Evolutionary conservation across 768 basidiomycete species (phyloP).

Genomic region (Kwoniella shandongensis): DNA sequence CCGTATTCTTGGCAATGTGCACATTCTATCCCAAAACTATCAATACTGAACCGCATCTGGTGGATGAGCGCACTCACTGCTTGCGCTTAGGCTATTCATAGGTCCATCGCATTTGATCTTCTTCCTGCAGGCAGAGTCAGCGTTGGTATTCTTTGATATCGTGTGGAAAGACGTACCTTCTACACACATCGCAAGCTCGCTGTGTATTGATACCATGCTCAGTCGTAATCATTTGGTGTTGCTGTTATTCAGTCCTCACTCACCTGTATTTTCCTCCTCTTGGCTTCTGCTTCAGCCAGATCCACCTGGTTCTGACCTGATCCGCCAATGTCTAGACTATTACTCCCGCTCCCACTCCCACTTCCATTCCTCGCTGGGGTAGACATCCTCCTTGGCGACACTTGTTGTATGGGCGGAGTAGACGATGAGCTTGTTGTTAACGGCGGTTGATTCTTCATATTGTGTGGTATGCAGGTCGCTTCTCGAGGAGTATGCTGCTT

Average conservation of each 20-base stretch:
- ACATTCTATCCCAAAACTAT: too few species aligned
- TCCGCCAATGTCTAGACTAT: too few species aligned
- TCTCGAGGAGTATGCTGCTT: too few species aligned
- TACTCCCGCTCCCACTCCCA: too few species aligned
- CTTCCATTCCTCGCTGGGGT: too few species aligned
- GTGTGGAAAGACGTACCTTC: conserved; percentile 6
- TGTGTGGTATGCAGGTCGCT: too few species aligned
- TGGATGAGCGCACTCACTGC: conserved; percentile 31
- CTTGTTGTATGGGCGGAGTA: too few species aligned
- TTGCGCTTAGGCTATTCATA: conserved; percentile 40
- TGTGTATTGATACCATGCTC: conserved; percentile 4
- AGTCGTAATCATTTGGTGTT: neutral
- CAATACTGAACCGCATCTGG: neutral
- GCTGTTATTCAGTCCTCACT: conserved; percentile 6
- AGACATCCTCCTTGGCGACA: too few species aligned
- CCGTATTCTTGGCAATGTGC: conserved; percentile 45
- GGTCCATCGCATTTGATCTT: conserved; percentile 70
- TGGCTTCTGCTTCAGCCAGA: conserved; percentile 63
- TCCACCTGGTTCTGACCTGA: conserved; percentile 49
- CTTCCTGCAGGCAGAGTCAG: conserved; percentile 57
- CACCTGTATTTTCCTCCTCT: conserved; percentile 44
- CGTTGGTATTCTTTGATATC: neutral
- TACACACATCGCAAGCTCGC: conserved; percentile 39
- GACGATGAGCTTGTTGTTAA: too few species aligned
- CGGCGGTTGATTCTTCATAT: too few species aligned